These are phyloP conservation scores for Cadophora gregata DNA, from an alignment of 2,329 filamentous ascomycete genomes.

Conservation along the genomic window DNA sequence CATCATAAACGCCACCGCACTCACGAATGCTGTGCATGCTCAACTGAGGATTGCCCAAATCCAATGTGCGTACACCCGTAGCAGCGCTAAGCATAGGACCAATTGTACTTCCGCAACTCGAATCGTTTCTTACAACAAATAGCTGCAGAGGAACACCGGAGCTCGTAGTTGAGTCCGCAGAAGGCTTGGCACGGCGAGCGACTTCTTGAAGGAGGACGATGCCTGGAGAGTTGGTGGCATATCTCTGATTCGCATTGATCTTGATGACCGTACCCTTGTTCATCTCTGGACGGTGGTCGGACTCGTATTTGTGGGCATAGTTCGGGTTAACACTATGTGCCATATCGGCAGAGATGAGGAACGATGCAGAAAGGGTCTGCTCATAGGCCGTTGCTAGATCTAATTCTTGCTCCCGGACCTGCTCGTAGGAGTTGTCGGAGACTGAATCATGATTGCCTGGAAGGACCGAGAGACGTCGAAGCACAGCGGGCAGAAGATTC, in stretches of 20 bases:
- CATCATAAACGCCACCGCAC: slow-evolving; percentile 86
- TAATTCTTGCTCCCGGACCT: slow-evolving; percentile 58
- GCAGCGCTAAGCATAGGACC: slow-evolving; percentile 93
- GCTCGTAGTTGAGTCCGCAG: slow-evolving; percentile 52
- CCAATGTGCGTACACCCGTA: slow-evolving; percentile 82
- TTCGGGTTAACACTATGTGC: slow-evolving; percentile 96
- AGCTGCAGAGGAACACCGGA: slow-evolving; percentile 87
- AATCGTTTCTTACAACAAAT: slow-evolving; percentile 96
- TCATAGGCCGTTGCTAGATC: slow-evolving; percentile 85
- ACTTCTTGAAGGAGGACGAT: slow-evolving; percentile 92
- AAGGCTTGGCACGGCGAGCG: slow-evolving; percentile 64
- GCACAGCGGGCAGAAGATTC: slow-evolving; percentile 85
- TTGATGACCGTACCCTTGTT: slow-evolving; percentile 98
- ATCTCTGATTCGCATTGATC: slow-evolving; percentile 96
- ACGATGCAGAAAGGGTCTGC: slow-evolving; percentile 88
- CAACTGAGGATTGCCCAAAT: slow-evolving; percentile 60
- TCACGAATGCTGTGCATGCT: slow-evolving; percentile 98
- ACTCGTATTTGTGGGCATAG: slow-evolving; percentile 90
- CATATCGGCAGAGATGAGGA: slow-evolving; percentile 97
- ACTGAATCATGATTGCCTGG: slow-evolving; percentile 58
- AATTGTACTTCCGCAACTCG: slow-evolving; percentile 92
- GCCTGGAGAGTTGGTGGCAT: slow-evolving; percentile 94
- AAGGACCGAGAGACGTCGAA: slow-evolving; percentile 84
- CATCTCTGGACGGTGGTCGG: slow-evolving; percentile 89
- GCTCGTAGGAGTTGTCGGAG: slow-evolving; percentile 70